Base-by-base conservation (phyloP, 2,329 filamentous ascomycete species). In the Diaporthe eres region DNA sequence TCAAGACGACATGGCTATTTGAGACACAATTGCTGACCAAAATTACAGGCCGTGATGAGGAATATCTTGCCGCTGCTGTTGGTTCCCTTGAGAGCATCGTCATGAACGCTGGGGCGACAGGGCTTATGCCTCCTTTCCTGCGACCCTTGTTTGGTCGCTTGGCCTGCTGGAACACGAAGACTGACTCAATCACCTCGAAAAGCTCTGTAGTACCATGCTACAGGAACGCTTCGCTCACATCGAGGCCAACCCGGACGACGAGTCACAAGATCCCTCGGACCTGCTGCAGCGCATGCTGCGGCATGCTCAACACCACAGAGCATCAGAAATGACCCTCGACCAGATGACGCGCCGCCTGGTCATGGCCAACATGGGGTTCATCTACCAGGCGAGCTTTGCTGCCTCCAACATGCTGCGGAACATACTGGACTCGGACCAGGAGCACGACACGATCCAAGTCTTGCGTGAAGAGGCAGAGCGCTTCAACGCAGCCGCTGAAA, bases 241-340 rank as follows among this genome's bases (percentile, higher is more conserved):
- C n/a, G 49, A n/a, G 3, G 49, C 49, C n/a, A 53, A 53, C 22
- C 49, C 49, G 9, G n/a, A 53, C n/a, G 49, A 53, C n/a, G 49
- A 53, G 49, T 25, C n/a, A 9, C 49, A 78, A 22, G 80, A 81
- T 10, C 84, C 85, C 0, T 80, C 82, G 17, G 86, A 88, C 53
- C 82, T 83, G 25, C 63, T 87, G 3, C 86, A 87, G 76, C 83
- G 85, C 79, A 86, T 87, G 83, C 76, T 87, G 4, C 80, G 81
- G 6, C 86, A 81, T 63, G 86, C 83, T 1, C 74, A 82, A n/a
- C 81, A 81, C 28, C 80, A 87, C 60, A 82, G 85, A 1, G 84
- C 81, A 0, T 71, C 84, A 0, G 85, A 87, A 76, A 79, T 84
- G 2, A 76, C 81, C 57, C 39, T 81, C 22, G 76, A 81, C 10